These are phyloP conservation scores for Melanomma pulvis-pyrius DNA, from an alignment of 495 filamentous ascomycete species.

Conservation along the genomic window DNA sequence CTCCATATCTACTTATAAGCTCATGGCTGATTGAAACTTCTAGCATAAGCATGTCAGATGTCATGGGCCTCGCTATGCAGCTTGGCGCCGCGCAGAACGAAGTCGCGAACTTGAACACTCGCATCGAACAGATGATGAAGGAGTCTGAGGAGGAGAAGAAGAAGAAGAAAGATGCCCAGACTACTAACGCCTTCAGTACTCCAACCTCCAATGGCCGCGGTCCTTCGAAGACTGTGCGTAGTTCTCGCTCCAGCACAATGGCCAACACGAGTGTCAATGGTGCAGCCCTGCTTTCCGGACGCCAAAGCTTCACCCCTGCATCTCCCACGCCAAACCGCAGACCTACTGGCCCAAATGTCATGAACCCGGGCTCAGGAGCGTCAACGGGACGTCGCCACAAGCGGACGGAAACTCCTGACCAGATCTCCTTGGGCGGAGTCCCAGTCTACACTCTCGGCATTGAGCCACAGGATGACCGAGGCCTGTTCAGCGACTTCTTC, in stretches of 20 bases:
- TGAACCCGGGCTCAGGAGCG: neutral
- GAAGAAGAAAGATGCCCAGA: neutral
- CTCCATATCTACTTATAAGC: neutral
- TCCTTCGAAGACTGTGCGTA: neutral
- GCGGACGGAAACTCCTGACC: conserved; percentile 15
- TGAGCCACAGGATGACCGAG: conserved; percentile 22
- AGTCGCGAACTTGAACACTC: neutral
- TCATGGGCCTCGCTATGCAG: neutral
- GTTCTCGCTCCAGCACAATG: neutral
- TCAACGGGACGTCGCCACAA: neutral
- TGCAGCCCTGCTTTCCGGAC: neutral
- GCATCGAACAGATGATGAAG: neutral
- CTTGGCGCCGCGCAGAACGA: neutral
- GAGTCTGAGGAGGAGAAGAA: neutral
- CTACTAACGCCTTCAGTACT: neutral
- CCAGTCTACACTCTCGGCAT: conserved; percentile 4
- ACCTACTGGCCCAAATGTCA: neutral
- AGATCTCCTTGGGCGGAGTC: neutral
- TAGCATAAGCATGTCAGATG: neutral
- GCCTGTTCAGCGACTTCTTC: conserved; percentile 24
- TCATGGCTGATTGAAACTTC: neutral
- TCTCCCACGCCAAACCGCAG: neutral
- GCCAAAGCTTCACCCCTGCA: neutral
- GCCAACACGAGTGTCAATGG: neutral
- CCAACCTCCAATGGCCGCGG: neutral